Base-by-base conservation (phyloP, 2,329 filamentous ascomycete species). In the Dryadomyces quercus-mongolicae region DNA sequence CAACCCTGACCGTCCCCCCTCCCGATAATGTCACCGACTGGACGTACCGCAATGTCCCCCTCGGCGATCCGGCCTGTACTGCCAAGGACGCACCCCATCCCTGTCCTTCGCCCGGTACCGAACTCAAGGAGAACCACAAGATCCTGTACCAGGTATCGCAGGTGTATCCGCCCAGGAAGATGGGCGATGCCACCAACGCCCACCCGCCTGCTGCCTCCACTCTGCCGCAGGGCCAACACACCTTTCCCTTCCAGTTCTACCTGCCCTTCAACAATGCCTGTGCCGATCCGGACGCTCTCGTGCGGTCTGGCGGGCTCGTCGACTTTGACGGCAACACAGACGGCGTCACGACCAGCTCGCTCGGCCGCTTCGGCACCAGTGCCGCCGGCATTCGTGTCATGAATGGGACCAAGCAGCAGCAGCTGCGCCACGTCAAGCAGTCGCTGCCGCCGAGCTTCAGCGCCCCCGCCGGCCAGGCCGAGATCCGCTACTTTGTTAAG, bases 401-500 rank as follows among this genome's bases (percentile, higher is more conserved):
- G 74, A 78, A 82, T 60, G 79, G 79, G n/a, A 74, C 74, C 57
- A 79, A 77, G 63, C 81, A 84, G 66, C 67, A 84, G 54, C 75
- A 78, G 62, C 75, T 83, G 51, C 66, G 66, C 43, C 93, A 98
- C 71, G 81, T 93, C 59, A 93, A 86, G 64, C 82, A 83, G 61
- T 95, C 91, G 0, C 74, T 98, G 12, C 93, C 93, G 5, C 93
- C 93, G 0, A 94, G 90, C 5, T 72, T 97, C 53, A 87, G 80
- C n/a, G 89, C 88, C 3, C 91, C 93, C 60, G 87, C 80, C n/a
- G 89, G 89, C 3, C 90, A 93, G 60, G 92, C 91, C 21, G 90
- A 95, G 68, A 91, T 97, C 57, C 80, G 84, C 61, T 98, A 98
- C 70, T 98, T 88, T 66, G 78, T 97, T 65, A 98, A 98, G 67